Evolutionary conservation across 345 rosid genomes (phyloP).

Genomic region (Schrenkiella parvula): DNA sequence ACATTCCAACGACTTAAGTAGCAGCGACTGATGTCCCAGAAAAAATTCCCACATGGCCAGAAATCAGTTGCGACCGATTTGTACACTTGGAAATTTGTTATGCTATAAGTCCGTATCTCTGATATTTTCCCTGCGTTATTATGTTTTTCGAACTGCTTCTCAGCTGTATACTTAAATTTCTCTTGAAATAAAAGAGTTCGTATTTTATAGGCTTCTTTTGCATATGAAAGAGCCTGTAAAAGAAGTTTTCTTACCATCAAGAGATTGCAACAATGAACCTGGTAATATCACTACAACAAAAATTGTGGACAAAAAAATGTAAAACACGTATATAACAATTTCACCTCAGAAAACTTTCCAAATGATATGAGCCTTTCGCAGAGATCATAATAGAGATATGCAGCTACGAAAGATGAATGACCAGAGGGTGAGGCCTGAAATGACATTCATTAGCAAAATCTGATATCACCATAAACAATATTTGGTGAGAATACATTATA

Average conservation of each 20-base stretch:
- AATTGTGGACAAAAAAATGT: not conserved
- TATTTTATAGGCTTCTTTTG: conserved; percentile 70
- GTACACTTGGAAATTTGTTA: conserved; percentile 43
- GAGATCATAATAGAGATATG: conserved; percentile 77
- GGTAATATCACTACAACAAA: not conserved
- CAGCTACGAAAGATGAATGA: conserved; percentile 57
- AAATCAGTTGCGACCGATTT: conserved; percentile 48
- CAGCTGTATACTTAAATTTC: conserved; percentile 60
- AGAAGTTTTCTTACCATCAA: conserved; percentile 5
- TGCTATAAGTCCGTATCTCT: conserved; percentile 39
- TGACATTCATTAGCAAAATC: conserved; percentile 18
- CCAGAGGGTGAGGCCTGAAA: conserved; percentile 52
- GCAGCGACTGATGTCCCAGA: conserved; percentile 42
- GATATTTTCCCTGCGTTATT: conserved; percentile 38
- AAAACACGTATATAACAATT: conserved; percentile 10
- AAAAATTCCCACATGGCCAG: conserved; percentile 46
- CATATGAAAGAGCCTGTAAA: conserved; percentile 70
- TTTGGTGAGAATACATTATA: not conserved
- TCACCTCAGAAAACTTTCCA: conserved; percentile 79
- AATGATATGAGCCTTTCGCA: conserved; percentile 54
- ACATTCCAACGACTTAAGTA: conserved; percentile 88
- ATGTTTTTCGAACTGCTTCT: conserved; percentile 43
- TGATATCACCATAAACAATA: not conserved
- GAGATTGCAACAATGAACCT: conserved; percentile 17
- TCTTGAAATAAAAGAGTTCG: conserved; percentile 71